Evolutionary conservation across 2,329 filamentous ascomycete species (phyloP).

Genomic region (Ceratocystis ficicola): DNA sequence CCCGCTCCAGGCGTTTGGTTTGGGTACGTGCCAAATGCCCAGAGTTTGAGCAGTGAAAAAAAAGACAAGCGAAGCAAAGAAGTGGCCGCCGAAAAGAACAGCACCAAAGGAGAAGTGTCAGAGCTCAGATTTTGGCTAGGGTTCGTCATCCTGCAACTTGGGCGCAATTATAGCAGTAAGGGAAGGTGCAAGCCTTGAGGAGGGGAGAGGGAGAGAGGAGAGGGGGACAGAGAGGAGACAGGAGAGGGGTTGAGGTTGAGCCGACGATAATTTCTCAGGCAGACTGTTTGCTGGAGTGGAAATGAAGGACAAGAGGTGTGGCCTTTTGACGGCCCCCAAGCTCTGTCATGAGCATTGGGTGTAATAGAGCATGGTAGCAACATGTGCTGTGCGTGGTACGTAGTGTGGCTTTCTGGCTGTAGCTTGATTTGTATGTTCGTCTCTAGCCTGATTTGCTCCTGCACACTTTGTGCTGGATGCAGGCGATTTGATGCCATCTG

Average conservation of each 20-base stretch:
- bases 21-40: neutral
- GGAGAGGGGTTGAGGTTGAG: neutral
- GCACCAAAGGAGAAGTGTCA: neutral
- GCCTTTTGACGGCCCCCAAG: neutral
- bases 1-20: slow-evolving; percentile 2
- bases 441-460: too few species aligned
- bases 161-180: neutral
- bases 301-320: neutral
- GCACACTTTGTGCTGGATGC: too few species aligned
- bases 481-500: neutral
- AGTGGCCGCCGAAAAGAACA: too few species aligned
- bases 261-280: slow-evolving; percentile 6
- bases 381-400: too few species aligned
- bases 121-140: neutral
- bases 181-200: neutral
- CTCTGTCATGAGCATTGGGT: neutral
- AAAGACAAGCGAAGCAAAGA: neutral
- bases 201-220: neutral
- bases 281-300: neutral
- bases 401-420: too few species aligned
- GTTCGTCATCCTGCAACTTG: neutral
- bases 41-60: neutral
- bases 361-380: too few species aligned
- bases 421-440: too few species aligned
- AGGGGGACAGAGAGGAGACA: neutral